phyloP scores from a whole-genome alignment of 2,329 filamentous ascomycete species.

The Biscogniauxia mediterranea region DNA sequence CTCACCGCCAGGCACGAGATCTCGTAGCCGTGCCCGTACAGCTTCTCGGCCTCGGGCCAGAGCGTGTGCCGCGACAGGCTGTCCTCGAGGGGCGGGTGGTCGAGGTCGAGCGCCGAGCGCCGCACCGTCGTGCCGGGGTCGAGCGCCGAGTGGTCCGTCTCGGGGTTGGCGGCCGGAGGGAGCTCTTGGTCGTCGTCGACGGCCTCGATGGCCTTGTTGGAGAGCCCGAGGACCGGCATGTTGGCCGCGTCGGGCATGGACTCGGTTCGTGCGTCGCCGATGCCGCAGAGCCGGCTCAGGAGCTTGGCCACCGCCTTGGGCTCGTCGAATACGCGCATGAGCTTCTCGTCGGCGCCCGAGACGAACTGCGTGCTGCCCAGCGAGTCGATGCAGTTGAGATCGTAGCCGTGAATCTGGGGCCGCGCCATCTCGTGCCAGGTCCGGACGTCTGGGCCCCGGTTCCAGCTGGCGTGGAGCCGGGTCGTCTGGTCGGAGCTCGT shows the following conservation, averaged over 20 bases:
- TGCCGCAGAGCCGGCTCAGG: constrained; percentile 65
- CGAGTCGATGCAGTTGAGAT: constrained; percentile 88
- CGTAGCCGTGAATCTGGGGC: constrained; percentile 97
- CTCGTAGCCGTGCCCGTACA: constrained; percentile 97
- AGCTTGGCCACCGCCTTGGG: constrained; percentile 79
- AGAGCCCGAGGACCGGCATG: constrained; percentile 91
- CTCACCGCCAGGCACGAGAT: constrained; percentile 83
- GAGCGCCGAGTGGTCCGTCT: constrained; percentile 51
- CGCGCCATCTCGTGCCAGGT: constrained; percentile 96
- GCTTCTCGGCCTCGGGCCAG: constrained; percentile 94
- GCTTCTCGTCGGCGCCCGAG: constrained; percentile 94
- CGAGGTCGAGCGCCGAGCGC: constrained; percentile 61
- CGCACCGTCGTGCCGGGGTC: constrained; percentile 56
- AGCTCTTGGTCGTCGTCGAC: constrained; percentile 41
- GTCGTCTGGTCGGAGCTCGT: constrained; percentile 93
- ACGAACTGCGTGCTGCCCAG: constrained; percentile 76
- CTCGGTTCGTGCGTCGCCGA: constrained; percentile 40
- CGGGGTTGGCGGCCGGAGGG: constrained; percentile 35
- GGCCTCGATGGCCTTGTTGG: constrained; percentile 83
- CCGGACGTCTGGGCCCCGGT: constrained; percentile 23
- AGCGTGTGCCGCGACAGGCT: constrained; percentile 85
- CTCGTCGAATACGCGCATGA: constrained; percentile 92
- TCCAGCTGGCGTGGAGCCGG: constrained; percentile 80
- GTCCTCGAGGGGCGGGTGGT: constrained; percentile 84
- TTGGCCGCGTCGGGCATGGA: constrained; percentile 82